Evolutionary conservation across 2,329 filamentous ascomycete species (phyloP), one percentile per base, ranked within the genome.

Genomic region (Ceratocystis lukuohia): DNA sequence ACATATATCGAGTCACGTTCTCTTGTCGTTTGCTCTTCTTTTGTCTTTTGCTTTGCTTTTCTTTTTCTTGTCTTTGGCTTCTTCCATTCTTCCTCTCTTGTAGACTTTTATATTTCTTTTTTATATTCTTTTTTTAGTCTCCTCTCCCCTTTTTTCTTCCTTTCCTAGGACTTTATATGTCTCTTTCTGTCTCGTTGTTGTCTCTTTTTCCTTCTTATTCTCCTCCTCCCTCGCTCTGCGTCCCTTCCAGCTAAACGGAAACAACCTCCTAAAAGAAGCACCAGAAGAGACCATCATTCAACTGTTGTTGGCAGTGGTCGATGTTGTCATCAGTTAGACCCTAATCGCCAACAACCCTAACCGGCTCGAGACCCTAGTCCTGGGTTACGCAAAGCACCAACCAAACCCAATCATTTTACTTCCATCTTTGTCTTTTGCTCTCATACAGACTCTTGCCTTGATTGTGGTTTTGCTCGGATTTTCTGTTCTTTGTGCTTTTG

Each of bases 1-100:
- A 28, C 33, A 41, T 53, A 64, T 33, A 53, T 59, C 63, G 44
- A 57, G 56, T 65, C 28, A 22, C 63, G 8, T 22, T 37, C 48
- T 57, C 30, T 45, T 44, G 46, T 30, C 37, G 37, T 15, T 41
- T 25, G n/a, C 64, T 25, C 64, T 28, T 57, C 37, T 20, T 59
- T 48, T n/a, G 20, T 25, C 37, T 59, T n/a, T 57, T 41, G 22
- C 37, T 41, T 15, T 41, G 37, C 37, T 41, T 41, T 41, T 12
- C 37, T 41, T 41, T 41, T 41, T 33, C n/a, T 65, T 30, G 53
- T 22, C n/a, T 37, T 22, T 44, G n/a, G 17, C 20, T 57, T 65
- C 45, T 12, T 25, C 15, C 30, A 20, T 59, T 25, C 25, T 37
- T 46, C 15, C 46, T 59, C 30, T 44, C 22, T n/a, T 57, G 22